Conservation (phyloP, 1,139 yeast species). For the Candida smagusa region DNA sequence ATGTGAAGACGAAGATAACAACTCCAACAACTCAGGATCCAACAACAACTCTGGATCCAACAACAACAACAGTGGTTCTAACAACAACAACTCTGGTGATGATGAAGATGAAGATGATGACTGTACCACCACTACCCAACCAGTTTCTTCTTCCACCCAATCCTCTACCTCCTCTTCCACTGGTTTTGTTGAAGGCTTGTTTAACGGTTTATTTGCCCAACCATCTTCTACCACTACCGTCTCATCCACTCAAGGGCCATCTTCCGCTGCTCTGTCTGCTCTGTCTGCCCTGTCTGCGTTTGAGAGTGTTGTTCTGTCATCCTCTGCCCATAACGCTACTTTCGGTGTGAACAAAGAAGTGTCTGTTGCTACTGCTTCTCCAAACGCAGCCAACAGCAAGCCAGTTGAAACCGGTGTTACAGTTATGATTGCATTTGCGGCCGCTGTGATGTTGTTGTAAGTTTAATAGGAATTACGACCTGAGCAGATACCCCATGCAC, state of each 20-base stretch:
- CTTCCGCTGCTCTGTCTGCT: neutral
- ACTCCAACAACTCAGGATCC: neutral
- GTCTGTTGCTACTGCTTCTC: neutral
- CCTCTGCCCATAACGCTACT: too few relatives aligned
- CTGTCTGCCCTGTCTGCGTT: constrained; percentile 2
- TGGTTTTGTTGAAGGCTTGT: constrained; percentile 11
- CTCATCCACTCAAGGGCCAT: constrained; percentile 4
- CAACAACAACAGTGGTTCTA: neutral
- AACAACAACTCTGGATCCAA: neutral
- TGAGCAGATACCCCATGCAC: constrained; percentile 1
- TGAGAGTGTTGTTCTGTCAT: too few relatives aligned
- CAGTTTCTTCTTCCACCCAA: neutral
- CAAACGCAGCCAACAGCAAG: constrained; percentile 1
- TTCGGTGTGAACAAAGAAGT: too few relatives aligned
- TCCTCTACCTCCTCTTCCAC: constrained; percentile 4
- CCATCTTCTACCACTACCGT: constrained; percentile 7
- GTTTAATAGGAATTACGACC: constrained; percentile 1
- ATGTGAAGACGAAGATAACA: neutral
- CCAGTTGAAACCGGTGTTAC: constrained; percentile 1
- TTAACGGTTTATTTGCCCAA: constrained; percentile 11
- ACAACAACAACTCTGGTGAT: constrained; percentile 16
- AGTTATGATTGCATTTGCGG: constrained; percentile 9
- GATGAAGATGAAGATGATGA: neutral
- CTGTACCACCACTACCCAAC: constrained; percentile 1
- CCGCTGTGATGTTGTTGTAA: constrained; percentile 13